Conservation (phyloP, 805 yeast genomes). For the Jamesozyma jinghongensis region DNA sequence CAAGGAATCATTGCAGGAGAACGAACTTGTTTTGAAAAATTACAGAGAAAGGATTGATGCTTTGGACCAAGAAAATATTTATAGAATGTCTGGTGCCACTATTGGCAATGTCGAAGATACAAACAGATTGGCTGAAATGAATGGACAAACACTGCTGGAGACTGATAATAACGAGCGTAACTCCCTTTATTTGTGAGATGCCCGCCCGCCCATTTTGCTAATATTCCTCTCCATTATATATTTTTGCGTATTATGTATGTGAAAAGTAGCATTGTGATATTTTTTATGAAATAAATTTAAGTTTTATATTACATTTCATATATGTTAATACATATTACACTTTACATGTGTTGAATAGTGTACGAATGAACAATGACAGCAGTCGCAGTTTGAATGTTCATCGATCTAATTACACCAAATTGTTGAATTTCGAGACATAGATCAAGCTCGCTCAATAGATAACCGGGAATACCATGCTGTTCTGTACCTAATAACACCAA, state of each 20-base stretch:
- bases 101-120: background rate
- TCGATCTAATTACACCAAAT: slow-evolving; percentile 83
- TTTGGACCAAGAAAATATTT: slow-evolving; percentile 39
- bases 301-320: no score
- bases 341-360: slow-evolving; percentile 36
- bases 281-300: no score
- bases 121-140: no score
- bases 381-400: slow-evolving; percentile 96
- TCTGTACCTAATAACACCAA: slow-evolving; percentile 77
- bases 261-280: no score
- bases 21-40: slow-evolving; percentile 43
- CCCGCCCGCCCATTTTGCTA: background rate
- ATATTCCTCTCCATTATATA: background rate
- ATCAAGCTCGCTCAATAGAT: slow-evolving; percentile 70
- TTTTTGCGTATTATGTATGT: no score
- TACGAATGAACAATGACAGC: slow-evolving; percentile 92
- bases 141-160: no score
- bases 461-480: slow-evolving; percentile 86
- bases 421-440: slow-evolving; percentile 86
- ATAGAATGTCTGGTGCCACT: slow-evolving; percentile 22
- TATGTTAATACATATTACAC: no score
- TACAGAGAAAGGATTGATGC: slow-evolving; percentile 40
- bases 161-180: background rate
- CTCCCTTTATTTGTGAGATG: slow-evolving; percentile 3
- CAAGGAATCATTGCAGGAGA: slow-evolving; percentile 48